These are phyloP conservation scores for Eutrema japonicum DNA, from an alignment of 345 rosid genomes.

Conservation along the genomic window DNA sequence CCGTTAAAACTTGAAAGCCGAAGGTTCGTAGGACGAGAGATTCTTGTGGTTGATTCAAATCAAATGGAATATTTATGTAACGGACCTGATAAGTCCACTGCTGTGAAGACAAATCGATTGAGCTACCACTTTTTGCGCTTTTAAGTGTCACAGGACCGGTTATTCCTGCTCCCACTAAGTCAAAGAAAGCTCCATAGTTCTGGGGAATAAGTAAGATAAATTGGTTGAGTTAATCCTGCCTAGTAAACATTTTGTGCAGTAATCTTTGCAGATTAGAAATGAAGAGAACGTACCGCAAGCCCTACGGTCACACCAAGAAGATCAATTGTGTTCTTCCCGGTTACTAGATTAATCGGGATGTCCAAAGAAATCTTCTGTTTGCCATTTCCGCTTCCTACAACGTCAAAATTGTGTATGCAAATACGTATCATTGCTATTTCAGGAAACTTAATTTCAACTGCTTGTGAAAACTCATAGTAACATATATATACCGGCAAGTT, in stretches of 20 bases:
- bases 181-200: constrained; percentile 94
- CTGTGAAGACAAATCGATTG: constrained; percentile 65
- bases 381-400: constrained; percentile 66
- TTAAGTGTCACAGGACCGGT: constrained; percentile 85
- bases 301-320: constrained; percentile 95
- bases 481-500: constrained; percentile 61
- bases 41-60: neutral
- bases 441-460: neutral
- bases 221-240: constrained; percentile 7
- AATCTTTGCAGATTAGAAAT: constrained; percentile 1
- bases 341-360: constrained; percentile 60
- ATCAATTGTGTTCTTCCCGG: constrained; percentile 81
- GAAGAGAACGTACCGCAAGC: constrained; percentile 65
- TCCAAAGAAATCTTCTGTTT: constrained; percentile 64
- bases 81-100: constrained; percentile 90
- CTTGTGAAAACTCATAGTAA: constrained; percentile 15
- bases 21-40: constrained; percentile 18
- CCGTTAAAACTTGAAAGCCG: neutral
- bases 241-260: constrained; percentile 8
- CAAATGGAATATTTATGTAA: constrained; percentile 11
- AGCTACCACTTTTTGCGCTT: constrained; percentile 57
- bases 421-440: constrained; percentile 14
- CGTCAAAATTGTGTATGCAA: constrained; percentile 20
- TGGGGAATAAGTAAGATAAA: constrained; percentile 40
- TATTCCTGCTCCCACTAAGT: constrained; percentile 76